A percentile compares a stretch with the other conserved stretches of the same genome.
These are phyloP conservation scores for Chrysoporthe puriensis DNA, from an alignment of 2,329 filamentous ascomycete genomes.

Conservation along the genomic window DNA sequence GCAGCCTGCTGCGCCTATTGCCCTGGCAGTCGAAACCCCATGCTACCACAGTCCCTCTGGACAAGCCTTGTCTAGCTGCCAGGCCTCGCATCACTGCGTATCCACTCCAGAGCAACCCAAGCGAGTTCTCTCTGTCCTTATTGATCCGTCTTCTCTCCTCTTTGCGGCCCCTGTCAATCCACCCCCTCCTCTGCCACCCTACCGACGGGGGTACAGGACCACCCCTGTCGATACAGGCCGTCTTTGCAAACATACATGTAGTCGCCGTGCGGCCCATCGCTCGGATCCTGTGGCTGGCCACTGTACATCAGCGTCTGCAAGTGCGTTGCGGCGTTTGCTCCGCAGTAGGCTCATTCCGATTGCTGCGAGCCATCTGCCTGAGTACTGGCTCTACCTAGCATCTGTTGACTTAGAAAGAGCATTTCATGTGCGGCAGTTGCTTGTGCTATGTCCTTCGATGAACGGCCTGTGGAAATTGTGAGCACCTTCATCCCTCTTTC, in stretches of 20 bases:
- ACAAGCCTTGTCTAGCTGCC: constrained; percentile 14
- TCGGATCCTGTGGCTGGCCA: constrained; percentile 36
- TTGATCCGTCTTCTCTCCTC: constrained; percentile 34
- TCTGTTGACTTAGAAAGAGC: constrained; percentile 1
- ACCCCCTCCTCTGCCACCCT: constrained; percentile 31
- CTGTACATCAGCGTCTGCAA: constrained; percentile 33
- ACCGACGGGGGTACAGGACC: constrained; percentile 25
- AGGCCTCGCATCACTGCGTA: constrained; percentile 24
- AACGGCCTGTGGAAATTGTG: constrained; percentile 18
- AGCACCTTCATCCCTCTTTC: constrained; percentile 15
- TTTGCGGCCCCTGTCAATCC: constrained; percentile 33
- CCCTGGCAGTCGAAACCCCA: constrained; percentile 17
- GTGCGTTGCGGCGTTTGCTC: constrained; percentile 38
- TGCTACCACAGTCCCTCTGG: constrained; percentile 16
- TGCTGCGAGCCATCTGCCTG: constrained; percentile 23
- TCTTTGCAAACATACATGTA: constrained; percentile 44
- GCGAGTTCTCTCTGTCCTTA: constrained; percentile 22
- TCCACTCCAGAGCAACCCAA: constrained; percentile 25
- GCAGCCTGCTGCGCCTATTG: constrained; percentile 22
- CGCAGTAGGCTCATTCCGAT: constrained; percentile 33
- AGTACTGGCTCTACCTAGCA: constrained; percentile 4
- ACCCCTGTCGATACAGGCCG: constrained; percentile 45
- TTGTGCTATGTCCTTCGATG: constrained; percentile 18
- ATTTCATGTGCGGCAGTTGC: constrained; percentile 18
- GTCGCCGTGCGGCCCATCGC: constrained; percentile 35